Evolutionary conservation across 768 basidiomycete genomes (phyloP).

Genomic region (Amanita pseudoporphyria): DNA sequence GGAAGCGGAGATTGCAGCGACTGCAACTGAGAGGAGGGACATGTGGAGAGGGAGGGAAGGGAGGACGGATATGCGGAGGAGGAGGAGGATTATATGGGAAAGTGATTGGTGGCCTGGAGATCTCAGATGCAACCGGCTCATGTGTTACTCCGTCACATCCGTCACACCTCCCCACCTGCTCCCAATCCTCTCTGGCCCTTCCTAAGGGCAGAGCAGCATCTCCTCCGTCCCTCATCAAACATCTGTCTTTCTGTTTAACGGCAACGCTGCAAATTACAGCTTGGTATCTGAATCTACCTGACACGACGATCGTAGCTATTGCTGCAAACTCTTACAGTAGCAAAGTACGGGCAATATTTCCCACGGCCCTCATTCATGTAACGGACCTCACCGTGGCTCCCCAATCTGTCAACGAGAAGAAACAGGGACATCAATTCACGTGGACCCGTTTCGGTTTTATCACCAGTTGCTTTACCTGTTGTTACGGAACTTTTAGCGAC

Average conservation of each 20-base stretch:
- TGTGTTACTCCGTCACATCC: not conserved
- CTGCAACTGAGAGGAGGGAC: conserved; percentile 18
- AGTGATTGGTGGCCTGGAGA: conserved; percentile 2
- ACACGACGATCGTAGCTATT: too few species aligned
- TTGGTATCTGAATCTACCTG: too few species aligned
- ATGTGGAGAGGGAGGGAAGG: conserved; percentile 10
- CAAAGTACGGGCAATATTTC: too few species aligned
- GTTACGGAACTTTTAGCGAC: not conserved
- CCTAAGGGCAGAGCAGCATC: too few species aligned
- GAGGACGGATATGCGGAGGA: conserved; percentile 1
- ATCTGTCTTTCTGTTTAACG: too few species aligned
- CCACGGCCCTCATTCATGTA: not conserved
- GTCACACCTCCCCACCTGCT: not conserved
- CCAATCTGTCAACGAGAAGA: not conserved
- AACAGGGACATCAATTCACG: not conserved
- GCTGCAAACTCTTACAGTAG: too few species aligned
- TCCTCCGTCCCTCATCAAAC: too few species aligned
- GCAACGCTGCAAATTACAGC: too few species aligned
- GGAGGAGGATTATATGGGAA: conserved; percentile 14
- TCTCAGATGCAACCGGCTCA: not conserved
- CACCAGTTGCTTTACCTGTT: not conserved
- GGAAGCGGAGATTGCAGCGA: conserved; percentile 12
- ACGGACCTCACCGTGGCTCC: not conserved
- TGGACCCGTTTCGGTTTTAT: not conserved
- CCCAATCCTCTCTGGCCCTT: not conserved